These are phyloP conservation scores for Tolypocladium cylindrosporum DNA, from an alignment of 2,329 filamentous ascomycete genomes.

Conservation along the genomic window DNA sequence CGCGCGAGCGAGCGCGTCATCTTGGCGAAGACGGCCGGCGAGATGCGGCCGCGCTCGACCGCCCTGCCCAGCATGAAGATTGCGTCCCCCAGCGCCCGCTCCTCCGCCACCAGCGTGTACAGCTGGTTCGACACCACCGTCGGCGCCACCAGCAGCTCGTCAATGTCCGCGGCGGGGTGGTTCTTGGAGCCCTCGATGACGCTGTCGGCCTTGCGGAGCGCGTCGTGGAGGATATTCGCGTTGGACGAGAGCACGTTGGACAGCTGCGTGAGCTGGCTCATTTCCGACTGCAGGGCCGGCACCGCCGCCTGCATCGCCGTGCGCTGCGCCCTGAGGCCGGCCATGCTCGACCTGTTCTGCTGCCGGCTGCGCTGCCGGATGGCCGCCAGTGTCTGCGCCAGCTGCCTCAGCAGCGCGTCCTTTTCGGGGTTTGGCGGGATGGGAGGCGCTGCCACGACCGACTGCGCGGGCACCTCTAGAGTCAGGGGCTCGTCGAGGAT, in stretches of 20 bases:
- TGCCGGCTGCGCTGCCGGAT: conserved; percentile 59
- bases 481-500: conserved; percentile 47
- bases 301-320: conserved; percentile 64
- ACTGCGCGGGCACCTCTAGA: conserved; percentile 35
- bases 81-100: conserved; percentile 75
- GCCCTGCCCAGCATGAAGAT: conserved; percentile 73
- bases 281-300: conserved; percentile 61
- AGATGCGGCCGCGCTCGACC: conserved; percentile 62
- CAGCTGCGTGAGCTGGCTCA: conserved; percentile 59
- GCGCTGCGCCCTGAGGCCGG: conserved; percentile 70
- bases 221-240: conserved; percentile 65
- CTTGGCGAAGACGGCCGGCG: conserved; percentile 66
- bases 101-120: conserved; percentile 81
- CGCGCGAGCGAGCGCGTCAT: conserved; percentile 64
- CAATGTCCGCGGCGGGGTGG: conserved; percentile 65
- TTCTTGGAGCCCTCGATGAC: conserved; percentile 64
- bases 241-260: conserved; percentile 65
- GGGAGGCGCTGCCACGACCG: conserved; percentile 59
- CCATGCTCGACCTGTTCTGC: conserved; percentile 65
- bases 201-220: conserved; percentile 67
- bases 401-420: conserved; percentile 69
- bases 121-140: conserved; percentile 90
- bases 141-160: conserved; percentile 86
- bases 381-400: conserved; percentile 59
- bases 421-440: conserved; percentile 95